Conservation (phyloP, 306 rosid genomes). For the Acacia confusa region DNA sequence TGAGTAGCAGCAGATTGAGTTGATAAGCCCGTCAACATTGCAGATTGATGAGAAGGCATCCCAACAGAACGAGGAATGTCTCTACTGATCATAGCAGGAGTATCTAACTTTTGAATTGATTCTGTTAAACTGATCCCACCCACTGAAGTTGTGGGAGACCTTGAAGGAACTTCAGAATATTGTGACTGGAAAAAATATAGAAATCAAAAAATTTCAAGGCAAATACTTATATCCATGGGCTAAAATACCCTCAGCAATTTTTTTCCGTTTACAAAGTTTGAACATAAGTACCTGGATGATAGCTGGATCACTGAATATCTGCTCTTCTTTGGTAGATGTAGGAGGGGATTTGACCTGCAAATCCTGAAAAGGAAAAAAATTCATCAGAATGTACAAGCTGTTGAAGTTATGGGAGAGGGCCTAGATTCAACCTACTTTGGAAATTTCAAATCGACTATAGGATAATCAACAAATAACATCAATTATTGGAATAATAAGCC, state of each 20-base stretch:
- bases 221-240: neutral
- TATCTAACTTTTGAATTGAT: conserved; percentile 49
- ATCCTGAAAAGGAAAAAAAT: conserved; percentile 48
- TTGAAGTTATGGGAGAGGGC: neutral
- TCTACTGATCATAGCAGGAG: conserved; percentile 41
- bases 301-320: conserved; percentile 58
- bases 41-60: conserved; percentile 48
- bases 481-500: conserved; percentile 1
- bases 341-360: conserved; percentile 67
- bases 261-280: neutral
- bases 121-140: conserved; percentile 42
- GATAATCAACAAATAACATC: neutral
- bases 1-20: conserved; percentile 39
- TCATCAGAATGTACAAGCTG: conserved; percentile 21
- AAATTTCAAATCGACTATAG: neutral
- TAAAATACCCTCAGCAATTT: neutral
- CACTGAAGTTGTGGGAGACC: conserved; percentile 35
- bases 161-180: conserved; percentile 31
- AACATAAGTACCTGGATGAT: conserved; percentile 56
- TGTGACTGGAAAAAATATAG: conserved; percentile 45
- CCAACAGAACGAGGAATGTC: conserved; percentile 41
- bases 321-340: conserved; percentile 41
- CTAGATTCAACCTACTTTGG: neutral
- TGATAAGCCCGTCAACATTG: conserved; percentile 30
- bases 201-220: neutral